Conservation (phyloP, 345 rosid species). For the Camelina laxa region DNA sequence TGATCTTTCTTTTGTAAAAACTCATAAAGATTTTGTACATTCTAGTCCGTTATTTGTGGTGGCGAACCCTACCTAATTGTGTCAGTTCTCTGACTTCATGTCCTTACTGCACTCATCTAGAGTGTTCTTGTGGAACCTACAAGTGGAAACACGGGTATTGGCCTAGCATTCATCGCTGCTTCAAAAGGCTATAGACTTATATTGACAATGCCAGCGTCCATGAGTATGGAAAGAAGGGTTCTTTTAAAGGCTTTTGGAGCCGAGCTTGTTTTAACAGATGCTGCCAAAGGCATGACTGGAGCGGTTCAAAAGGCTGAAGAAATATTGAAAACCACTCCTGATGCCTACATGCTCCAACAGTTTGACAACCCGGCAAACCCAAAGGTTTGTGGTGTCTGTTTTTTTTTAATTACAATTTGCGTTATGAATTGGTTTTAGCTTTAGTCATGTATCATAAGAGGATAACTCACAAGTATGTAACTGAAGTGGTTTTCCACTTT, state of each 20-base stretch:
- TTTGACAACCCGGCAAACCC: conserved; percentile 93
- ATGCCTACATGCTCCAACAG: conserved; percentile 82
- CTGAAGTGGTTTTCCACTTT: not conserved
- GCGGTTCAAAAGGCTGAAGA: conserved; percentile 81
- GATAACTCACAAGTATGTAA: not conserved
- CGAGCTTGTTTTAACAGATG: conserved; percentile 77
- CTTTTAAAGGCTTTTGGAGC: conserved; percentile 91
- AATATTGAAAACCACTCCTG: conserved; percentile 61
- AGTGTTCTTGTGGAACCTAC: conserved; percentile 87
- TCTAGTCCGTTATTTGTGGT: not conserved
- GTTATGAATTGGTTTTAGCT: conserved; percentile 13
- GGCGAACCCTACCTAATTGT: not conserved
- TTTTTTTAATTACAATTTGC: not conserved
- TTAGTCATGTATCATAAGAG: conserved; percentile 16
- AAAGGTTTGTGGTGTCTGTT: conserved; percentile 50
- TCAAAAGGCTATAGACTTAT: conserved; percentile 75
- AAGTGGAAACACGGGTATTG: conserved; percentile 95
- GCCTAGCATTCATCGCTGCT: conserved; percentile 86
- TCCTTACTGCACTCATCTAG: conserved; percentile 41
- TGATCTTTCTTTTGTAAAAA: not conserved
- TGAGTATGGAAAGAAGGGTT: conserved; percentile 89
- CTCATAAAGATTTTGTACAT: not conserved
- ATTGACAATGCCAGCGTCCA: conserved; percentile 78
- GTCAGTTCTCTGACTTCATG: conserved; percentile 19
- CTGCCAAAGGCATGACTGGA: conserved; percentile 83